phyloP scores from a whole-genome alignment of 306 rosid genomes.

The Sindora glabra region DNA sequence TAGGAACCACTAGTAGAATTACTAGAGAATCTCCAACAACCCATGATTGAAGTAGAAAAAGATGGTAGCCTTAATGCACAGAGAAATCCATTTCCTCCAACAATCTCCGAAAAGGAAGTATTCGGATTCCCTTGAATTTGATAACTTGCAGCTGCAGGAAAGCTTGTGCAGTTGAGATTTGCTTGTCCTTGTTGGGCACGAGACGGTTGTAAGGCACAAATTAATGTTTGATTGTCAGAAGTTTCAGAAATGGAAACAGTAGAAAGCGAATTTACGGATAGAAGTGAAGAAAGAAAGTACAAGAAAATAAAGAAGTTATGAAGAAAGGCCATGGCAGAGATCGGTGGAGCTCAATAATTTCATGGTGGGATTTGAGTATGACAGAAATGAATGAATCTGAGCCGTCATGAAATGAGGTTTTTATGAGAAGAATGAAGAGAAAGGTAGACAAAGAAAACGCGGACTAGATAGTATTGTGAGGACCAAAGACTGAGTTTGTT shows the following conservation, averaged over 20 bases:
- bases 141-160: constrained; percentile 31
- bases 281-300: constrained; percentile 19
- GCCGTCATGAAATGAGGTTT: neutral
- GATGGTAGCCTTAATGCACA: constrained; percentile 43
- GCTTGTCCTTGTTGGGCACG: constrained; percentile 4
- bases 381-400: neutral
- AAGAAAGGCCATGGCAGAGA: constrained; percentile 58
- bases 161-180: constrained; percentile 56
- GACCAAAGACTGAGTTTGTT: constrained; percentile 46
- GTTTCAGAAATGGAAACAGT: constrained; percentile 68
- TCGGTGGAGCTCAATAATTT: constrained; percentile 13
- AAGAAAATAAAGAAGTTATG: constrained; percentile 18
- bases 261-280: constrained; percentile 30
- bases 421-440: neutral
- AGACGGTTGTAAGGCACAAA: constrained; percentile 63
- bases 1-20: constrained; percentile 14
- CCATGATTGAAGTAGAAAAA: constrained; percentile 26
- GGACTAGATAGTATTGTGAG: neutral
- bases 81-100: constrained; percentile 60
- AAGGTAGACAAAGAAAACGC: constrained; percentile 11
- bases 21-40: constrained; percentile 76
- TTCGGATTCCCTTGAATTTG: constrained; percentile 12
- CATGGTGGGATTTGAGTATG: constrained; percentile 26
- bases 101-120: constrained; percentile 41
- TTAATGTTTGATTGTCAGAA: constrained; percentile 32